Conservation (phyloP, 805 yeast genomes). For the Saccharomycopsis capsularis region DNA sequence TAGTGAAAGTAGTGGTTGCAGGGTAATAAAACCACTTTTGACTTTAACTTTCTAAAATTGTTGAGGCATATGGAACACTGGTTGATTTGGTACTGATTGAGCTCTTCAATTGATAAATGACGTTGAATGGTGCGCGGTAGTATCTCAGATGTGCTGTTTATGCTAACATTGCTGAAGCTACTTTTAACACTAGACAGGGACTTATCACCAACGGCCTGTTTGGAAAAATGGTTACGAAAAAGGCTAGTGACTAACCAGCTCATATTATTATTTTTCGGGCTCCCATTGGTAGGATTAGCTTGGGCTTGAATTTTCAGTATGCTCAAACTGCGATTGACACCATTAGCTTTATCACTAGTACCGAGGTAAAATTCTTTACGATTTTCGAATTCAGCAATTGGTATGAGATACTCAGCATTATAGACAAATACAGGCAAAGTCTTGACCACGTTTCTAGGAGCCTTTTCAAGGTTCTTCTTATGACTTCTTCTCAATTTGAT, state of each 20-base stretch:
- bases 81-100: slow-evolving; percentile 18
- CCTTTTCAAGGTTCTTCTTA: slow-evolving; percentile 11
- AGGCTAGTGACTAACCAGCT: too few relatives aligned
- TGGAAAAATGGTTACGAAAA: too few relatives aligned
- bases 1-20: slow-evolving; percentile 59
- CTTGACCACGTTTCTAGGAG: slow-evolving; percentile 12
- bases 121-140: not conserved
- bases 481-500: slow-evolving; percentile 15
- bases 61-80: slow-evolving; percentile 59
- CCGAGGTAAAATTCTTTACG: slow-evolving; percentile 15
- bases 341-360: not conserved
- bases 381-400: slow-evolving; percentile 15
- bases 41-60: slow-evolving; percentile 39
- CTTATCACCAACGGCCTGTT: too few relatives aligned
- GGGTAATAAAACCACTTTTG: slow-evolving; percentile 45
- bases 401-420: slow-evolving; percentile 19
- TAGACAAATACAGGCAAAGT: slow-evolving; percentile 18
- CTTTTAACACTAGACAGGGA: too few relatives aligned
- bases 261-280: too few relatives aligned
- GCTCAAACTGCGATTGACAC: not conserved
- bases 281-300: not conserved
- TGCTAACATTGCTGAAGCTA: not conserved
- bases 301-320: not conserved
- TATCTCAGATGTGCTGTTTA: too few relatives aligned
- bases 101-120: slow-evolving; percentile 16